Evolutionary conservation across 345 rosid genomes (phyloP).

Genomic region (Cardamine chenopodiifolia): DNA sequence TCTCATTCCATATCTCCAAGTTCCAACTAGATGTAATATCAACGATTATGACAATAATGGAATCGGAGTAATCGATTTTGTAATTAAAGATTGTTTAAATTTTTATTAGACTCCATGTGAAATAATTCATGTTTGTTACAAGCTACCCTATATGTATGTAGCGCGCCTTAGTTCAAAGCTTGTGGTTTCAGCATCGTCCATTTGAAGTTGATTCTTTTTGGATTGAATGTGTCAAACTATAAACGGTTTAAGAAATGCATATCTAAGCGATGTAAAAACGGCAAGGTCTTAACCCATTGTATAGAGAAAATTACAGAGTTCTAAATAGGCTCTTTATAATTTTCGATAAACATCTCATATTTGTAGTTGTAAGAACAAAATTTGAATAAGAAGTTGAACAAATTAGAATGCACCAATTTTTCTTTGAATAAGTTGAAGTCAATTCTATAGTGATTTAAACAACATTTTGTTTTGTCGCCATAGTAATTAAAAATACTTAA

Average conservation of each 20-base stretch:
- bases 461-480: not conserved
- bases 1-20: conserved; percentile 6
- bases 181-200: not conserved
- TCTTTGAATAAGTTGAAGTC: not conserved
- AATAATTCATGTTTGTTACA: not conserved
- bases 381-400: not conserved
- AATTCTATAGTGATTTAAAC: not conserved
- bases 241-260: too few species aligned
- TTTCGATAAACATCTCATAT: not conserved
- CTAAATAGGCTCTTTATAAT: not conserved
- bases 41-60: not conserved
- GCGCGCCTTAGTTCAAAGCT: too few species aligned
- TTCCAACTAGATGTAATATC: conserved; percentile 11
- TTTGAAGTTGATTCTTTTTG: not conserved
- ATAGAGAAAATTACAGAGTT: not conserved
- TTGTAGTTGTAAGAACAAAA: not conserved
- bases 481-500: not conserved
- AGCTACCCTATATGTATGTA: not conserved
- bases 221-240: not conserved
- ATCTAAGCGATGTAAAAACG: too few species aligned
- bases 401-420: not conserved
- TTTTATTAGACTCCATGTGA: not conserved
- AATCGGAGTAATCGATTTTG: not conserved
- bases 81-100: conserved; percentile 4
- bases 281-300: too few species aligned